Evolutionary conservation across 768 basidiomycete species (phyloP), one percentile per base, ranked within the genome.

Genomic region (Cyathus striatus): DNA sequence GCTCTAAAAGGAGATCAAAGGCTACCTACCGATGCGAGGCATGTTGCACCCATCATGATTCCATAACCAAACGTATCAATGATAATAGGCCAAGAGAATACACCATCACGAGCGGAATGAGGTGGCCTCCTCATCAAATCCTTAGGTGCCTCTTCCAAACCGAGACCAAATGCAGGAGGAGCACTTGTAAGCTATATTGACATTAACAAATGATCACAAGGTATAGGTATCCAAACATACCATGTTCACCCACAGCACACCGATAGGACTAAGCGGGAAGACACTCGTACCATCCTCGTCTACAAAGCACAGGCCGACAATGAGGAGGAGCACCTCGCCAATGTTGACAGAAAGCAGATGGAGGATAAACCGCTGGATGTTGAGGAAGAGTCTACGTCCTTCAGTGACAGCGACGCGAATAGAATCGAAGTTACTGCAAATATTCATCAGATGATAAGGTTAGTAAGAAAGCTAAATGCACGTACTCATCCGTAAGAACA

Each of bases 121-220:
- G 77, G 75, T 0, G 68, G 68, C 42, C 60, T 60, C 38, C 58
- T 63, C 76, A 80, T 78, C 16, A 78, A 60, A 49, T 81, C 73
- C 4, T 54, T 35, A 1, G 73, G 68, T 3, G 78, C 70, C 14
- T 62, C 60, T 52, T 78, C 70, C 14, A 75, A 49, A 12, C 78
- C 78, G n/a, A 80, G 64, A 13, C 76, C 78, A 45, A 80, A 69
- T 1, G 77, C 77, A 9, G 78, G 78, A n/a, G 75, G 72, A 2
- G 73, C 72, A 26, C 75, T 69, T 5, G 65, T 66, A 20, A 67
- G 46, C 62, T 64, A 43, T n/a, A 18, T n/a, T n/a, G n/a, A n/a
- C n/a, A n/a, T n/a, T n/a, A n/a, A 10, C 1, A 9, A 9, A 18
- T 9, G 35, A 32, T 22, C 3, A 6, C 4, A 16, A 27, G 24